Evolutionary conservation across 106 monocot genomes (phyloP).

Genomic region (Dendrobium nobile): DNA sequence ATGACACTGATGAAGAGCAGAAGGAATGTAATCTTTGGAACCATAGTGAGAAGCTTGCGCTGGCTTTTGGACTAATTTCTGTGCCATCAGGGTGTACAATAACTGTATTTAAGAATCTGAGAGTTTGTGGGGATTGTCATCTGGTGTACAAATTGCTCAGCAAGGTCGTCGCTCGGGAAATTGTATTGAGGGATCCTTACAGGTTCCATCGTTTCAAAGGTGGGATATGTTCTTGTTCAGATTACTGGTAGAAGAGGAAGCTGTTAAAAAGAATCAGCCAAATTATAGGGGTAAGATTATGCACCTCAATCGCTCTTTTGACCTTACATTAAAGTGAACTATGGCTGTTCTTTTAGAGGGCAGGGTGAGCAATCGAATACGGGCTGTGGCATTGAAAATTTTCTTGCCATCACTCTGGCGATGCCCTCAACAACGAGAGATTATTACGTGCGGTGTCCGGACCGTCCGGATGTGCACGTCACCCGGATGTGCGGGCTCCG

Average conservation of each 20-base stretch:
- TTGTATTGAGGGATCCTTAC: constrained; percentile 70
- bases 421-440: too few relatives aligned
- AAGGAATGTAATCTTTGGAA: constrained; percentile 70
- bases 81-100: constrained; percentile 42
- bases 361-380: too few relatives aligned
- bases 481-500: too few relatives aligned
- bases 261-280: neutral
- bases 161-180: constrained; percentile 26
- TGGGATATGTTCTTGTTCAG: constrained; percentile 71
- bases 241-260: constrained; percentile 52
- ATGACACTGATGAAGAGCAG: constrained; percentile 82
- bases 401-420: too few relatives aligned
- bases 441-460: too few relatives aligned
- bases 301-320: too few relatives aligned
- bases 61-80: constrained; percentile 59
- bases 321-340: too few relatives aligned
- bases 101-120: constrained; percentile 69
- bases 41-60: constrained; percentile 70
- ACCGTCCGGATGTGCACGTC: too few relatives aligned
- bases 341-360: too few relatives aligned
- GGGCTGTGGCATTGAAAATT: too few relatives aligned
- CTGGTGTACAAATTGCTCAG: constrained; percentile 67
- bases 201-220: constrained; percentile 66
- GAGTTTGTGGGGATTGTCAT: constrained; percentile 84
- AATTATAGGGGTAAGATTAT: too few relatives aligned